Evolutionary conservation across 352 stramenopile species (phyloP).

Genomic region (Pythium coloratum): DNA sequence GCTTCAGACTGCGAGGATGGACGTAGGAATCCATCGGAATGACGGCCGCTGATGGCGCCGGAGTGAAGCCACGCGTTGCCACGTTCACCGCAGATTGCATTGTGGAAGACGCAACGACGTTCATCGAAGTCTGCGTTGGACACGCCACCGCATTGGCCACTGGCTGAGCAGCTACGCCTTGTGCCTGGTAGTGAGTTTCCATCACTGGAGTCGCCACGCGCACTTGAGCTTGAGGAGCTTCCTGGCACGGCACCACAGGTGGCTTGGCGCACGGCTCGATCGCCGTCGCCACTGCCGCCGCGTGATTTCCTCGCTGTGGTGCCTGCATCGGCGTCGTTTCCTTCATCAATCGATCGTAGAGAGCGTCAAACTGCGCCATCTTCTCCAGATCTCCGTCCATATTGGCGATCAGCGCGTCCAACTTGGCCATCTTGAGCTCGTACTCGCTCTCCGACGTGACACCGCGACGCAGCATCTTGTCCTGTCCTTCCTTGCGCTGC

Average conservation of each 20-base stretch:
- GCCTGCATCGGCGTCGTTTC: background rate
- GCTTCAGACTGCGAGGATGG: background rate
- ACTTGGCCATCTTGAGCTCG: conserved; percentile 12
- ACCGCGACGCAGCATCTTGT: conserved; percentile 19
- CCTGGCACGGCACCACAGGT: background rate
- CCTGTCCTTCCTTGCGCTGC: conserved; percentile 21
- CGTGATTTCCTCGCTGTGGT: background rate
- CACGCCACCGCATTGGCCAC: background rate
- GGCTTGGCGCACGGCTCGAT: background rate
- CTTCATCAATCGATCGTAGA: conserved; percentile 8
- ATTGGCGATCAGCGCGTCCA: conserved; percentile 21
- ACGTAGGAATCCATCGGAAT: background rate
- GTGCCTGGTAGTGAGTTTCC: background rate
- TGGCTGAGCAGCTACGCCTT: background rate
- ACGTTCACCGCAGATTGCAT: background rate
- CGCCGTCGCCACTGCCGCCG: background rate
- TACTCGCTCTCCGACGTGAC: conserved; percentile 6
- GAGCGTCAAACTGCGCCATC: conserved; percentile 6
- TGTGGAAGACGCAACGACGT: background rate
- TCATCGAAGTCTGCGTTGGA: background rate
- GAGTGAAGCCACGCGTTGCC: background rate
- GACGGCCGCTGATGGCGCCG: background rate
- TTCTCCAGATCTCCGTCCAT: conserved; percentile 21
- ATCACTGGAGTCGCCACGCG: background rate
- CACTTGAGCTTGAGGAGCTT: background rate